Conservation (phyloP, 2,329 filamentous ascomycete genomes). For the Dothiorella sarmentorum region DNA sequence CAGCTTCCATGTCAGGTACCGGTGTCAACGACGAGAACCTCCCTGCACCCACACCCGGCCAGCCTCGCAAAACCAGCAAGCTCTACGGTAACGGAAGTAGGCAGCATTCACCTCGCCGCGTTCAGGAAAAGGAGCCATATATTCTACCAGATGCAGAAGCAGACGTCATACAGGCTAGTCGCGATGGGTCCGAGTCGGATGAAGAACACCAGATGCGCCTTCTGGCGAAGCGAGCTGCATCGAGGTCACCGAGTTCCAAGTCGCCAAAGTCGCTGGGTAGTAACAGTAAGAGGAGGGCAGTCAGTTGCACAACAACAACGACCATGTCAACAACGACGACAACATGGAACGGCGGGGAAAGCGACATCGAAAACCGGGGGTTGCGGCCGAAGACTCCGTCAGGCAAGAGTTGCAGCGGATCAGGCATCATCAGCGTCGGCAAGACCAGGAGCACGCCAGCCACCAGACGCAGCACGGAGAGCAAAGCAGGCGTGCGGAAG, state of each 20-base stretch:
- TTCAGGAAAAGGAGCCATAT: conserved; percentile 46
- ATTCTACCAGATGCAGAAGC: conserved; percentile 57
- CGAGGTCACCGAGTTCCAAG: conserved; percentile 55
- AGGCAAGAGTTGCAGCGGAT: conserved; percentile 37
- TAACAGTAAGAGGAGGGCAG: conserved; percentile 63
- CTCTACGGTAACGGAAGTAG: conserved; percentile 59
- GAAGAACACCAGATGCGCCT: conserved; percentile 79
- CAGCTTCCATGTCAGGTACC: conserved; percentile 45
- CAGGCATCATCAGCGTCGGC: conserved; percentile 43
- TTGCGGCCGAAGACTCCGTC: conserved; percentile 45
- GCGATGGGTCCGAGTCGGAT: conserved; percentile 63
- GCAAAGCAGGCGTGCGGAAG: conserved; percentile 49
- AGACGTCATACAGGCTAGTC: conserved; percentile 54
- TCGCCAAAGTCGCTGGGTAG: conserved; percentile 27
- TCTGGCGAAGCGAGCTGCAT: conserved; percentile 60
- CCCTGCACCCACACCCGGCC: conserved; percentile 90
- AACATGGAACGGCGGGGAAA: conserved; percentile 40
- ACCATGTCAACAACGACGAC: conserved; percentile 54
- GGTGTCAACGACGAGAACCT: conserved; percentile 84
- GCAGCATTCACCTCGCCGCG: conserved; percentile 27
- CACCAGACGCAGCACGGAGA: conserved; percentile 46
- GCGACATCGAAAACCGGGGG: conserved; percentile 45
- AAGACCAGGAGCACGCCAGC: conserved; percentile 44
- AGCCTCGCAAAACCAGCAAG: conserved; percentile 84
- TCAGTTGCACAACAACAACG: conserved; percentile 72